A percentile compares a stretch with the other conserved stretches of the same genome.
Evolutionary conservation across 176 grass and related monocot species (phyloP).

Genomic region (Thinopyrum elongatum): DNA sequence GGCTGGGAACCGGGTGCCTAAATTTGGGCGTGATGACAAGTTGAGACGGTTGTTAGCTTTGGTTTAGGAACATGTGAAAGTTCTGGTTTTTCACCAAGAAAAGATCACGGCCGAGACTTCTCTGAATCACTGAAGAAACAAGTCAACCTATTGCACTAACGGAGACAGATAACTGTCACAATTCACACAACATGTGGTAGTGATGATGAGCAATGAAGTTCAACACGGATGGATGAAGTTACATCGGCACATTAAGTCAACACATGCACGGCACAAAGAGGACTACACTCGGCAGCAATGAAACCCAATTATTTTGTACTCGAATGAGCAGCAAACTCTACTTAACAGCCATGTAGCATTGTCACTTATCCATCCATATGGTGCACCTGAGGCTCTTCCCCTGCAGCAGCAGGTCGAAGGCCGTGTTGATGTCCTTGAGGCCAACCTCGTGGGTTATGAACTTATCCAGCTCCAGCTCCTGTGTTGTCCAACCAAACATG

Average conservation of each 20-base stretch:
- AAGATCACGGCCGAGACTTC: too few relatives aligned
- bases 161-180: not conserved
- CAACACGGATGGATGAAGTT: not conserved
- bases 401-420: slow-evolving; percentile 74
- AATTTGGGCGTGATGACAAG: slow-evolving; percentile 23
- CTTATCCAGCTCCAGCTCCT: slow-evolving; percentile 82
- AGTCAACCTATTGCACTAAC: not conserved
- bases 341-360: not conserved
- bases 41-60: not conserved
- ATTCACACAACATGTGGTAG: not conserved
- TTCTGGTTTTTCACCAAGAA: not conserved
- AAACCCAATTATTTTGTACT: slow-evolving; percentile 19
- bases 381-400: slow-evolving; percentile 86
- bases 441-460: slow-evolving; percentile 82
- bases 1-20: slow-evolving; percentile 9
- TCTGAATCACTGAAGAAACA: not conserved
- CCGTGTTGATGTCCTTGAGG: slow-evolving; percentile 75
- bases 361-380: slow-evolving; percentile 88
- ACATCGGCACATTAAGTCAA: not conserved
- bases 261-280: not conserved
- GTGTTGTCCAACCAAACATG: not conserved
- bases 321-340: slow-evolving; percentile 6
- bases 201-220: not conserved
- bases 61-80: not conserved
- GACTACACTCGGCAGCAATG: not conserved